Percentiles rank a stretch among this genome's conserved stretches.
Conservation (phyloP, 2,329 filamentous ascomycete genomes). For the Curvularia spicifera region DNA sequence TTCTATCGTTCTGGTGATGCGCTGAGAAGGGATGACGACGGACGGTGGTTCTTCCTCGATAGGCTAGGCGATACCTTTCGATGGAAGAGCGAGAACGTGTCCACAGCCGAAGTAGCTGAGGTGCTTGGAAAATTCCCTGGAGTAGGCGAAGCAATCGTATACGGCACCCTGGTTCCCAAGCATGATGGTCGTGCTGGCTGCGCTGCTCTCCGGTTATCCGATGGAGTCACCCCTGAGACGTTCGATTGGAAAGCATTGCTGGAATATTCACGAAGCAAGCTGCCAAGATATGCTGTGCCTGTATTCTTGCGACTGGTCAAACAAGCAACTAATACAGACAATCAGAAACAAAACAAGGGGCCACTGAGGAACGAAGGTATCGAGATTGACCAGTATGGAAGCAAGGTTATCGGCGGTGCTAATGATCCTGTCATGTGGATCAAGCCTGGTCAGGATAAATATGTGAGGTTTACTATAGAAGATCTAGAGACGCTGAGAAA, state of each 20-base stretch:
- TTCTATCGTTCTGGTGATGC: conserved; percentile 57
- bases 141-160: conserved; percentile 55
- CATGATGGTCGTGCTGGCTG: conserved; percentile 60
- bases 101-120: conserved; percentile 55
- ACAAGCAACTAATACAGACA: conserved; percentile 67
- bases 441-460: conserved; percentile 31
- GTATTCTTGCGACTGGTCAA: conserved; percentile 70
- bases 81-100: conserved; percentile 58
- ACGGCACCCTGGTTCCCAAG: conserved; percentile 53
- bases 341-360: conserved; percentile 80
- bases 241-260: conserved; percentile 38
- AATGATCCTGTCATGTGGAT: conserved; percentile 40
- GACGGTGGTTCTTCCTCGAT: conserved; percentile 57
- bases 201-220: conserved; percentile 63
- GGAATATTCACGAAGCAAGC: conserved; percentile 29
- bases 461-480: conserved; percentile 31
- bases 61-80: conserved; percentile 56
- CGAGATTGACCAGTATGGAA: conserved; percentile 55
- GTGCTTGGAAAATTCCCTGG: conserved; percentile 51
- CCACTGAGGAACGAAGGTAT: conserved; percentile 71
- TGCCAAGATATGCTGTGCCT: conserved; percentile 77
- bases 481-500: conserved; percentile 28
- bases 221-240: conserved; percentile 36
- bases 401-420: conserved; percentile 33
- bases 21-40: conserved; percentile 50